phyloP scores from a whole-genome alignment of 2,329 filamentous ascomycete genomes.

The Bipolaris sorokiniana region DNA sequence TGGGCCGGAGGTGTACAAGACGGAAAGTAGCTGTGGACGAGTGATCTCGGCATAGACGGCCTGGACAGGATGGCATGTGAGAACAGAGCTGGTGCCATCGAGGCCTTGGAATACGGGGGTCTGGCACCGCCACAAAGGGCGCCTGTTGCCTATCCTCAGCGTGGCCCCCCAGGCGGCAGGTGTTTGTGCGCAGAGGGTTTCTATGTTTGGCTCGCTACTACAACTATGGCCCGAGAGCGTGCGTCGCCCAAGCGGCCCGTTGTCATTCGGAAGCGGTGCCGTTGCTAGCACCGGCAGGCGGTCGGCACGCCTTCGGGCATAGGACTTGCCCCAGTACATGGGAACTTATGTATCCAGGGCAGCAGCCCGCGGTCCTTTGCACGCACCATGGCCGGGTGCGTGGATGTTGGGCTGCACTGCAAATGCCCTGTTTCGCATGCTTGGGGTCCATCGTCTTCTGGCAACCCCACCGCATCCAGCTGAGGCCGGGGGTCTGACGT shows the following conservation, averaged over 20 bases:
- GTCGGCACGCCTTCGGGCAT: conserved; percentile 19
- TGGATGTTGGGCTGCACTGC: conserved; percentile 8
- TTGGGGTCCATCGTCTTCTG: background rate
- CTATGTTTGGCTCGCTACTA: conserved; percentile 27
- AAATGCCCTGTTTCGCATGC: background rate
- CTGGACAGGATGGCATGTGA: conserved; percentile 30
- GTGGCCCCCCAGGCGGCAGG: conserved; percentile 21
- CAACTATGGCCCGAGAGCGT: conserved; percentile 25
- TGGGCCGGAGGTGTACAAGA: conserved; percentile 27
- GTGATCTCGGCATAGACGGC: conserved; percentile 25
- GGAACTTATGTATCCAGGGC: background rate
- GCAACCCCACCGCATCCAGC: conserved; percentile 8
- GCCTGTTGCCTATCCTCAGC: conserved; percentile 12
- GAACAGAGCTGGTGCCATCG: conserved; percentile 22
- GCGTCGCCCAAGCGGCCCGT: conserved; percentile 17
- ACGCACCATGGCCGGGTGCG: background rate
- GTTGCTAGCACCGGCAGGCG: conserved; percentile 21
- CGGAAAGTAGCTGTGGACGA: conserved; percentile 19
- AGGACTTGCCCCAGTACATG: conserved; percentile 22
- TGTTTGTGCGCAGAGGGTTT: conserved; percentile 18
- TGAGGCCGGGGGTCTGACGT: conserved; percentile 3
- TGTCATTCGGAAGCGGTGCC: conserved; percentile 25
- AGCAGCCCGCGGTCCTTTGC: conserved; percentile 9
- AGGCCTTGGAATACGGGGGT: conserved; percentile 31
- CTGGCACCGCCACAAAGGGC: conserved; percentile 32